Percentiles rank a stretch among this genome's conserved stretches.
phyloP scores from a whole-genome alignment of 495 filamentous ascomycete genomes.

The Daldinia bambusicola region DNA sequence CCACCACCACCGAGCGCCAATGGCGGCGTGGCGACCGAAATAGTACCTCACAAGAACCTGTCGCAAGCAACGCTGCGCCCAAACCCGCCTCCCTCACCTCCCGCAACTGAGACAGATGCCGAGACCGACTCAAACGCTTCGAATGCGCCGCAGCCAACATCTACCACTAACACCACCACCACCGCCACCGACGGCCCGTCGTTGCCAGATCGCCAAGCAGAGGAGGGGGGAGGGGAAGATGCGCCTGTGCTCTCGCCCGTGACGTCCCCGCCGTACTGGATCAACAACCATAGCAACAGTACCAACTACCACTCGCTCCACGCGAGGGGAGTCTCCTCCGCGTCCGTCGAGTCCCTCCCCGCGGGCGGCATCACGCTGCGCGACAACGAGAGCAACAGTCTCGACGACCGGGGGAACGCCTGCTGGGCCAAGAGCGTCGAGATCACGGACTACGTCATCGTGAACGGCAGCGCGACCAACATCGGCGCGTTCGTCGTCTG shows the following conservation, averaged over 20 bases:
- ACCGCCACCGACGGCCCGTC: neutral
- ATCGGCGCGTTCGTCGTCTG: constrained; percentile 68
- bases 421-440: constrained; percentile 67
- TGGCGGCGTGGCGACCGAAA: neutral
- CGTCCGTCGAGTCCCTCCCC: constrained; percentile 59
- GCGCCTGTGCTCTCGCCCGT: constrained; percentile 22
- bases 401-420: constrained; percentile 59
- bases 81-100: constrained; percentile 34
- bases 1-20: neutral
- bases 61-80: constrained; percentile 34
- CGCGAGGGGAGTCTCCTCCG: constrained; percentile 50
- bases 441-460: constrained; percentile 60
- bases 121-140: constrained; percentile 36
- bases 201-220: neutral
- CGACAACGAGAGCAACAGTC: constrained; percentile 61
- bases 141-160: constrained; percentile 6
- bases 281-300: constrained; percentile 2
- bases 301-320: constrained; percentile 17
- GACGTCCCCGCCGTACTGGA: constrained; percentile 41
- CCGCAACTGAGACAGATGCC: constrained; percentile 38
- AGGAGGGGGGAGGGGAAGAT: neutral
- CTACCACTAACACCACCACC: neutral
- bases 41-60: constrained; percentile 37
- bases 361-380: constrained; percentile 62
- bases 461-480: constrained; percentile 61